Evolutionary conservation across 257 asterid genomes (phyloP), one percentile per base, ranked within the genome.

Genomic region (Haberlea rhodopensis): DNA sequence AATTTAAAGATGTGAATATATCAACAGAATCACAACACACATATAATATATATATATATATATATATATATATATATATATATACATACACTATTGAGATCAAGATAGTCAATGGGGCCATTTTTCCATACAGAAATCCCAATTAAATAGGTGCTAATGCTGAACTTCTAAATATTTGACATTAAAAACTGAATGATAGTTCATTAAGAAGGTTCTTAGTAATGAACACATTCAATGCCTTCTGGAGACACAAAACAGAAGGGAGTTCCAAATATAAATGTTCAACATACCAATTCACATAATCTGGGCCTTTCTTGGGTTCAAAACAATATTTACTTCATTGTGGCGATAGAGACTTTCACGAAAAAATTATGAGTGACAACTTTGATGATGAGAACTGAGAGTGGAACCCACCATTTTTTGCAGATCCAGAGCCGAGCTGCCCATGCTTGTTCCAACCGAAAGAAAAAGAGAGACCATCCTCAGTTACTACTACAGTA

Each of bases 391-490:
- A 53, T 19, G 56, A 49, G 19, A 53, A 62, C 27, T 27, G 53
- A 49, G 22, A 53, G 57, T 53, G 27, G 68, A 32, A 53, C 87
- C 65, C 72, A 90, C 99, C 97, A 75, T 69, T 86, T 83, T 84
- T 94, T 10, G 65, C 72, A 31, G 95, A 87, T 58, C 99, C 96
- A 32, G 86, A 73, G 56, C 97, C 99, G 19, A 94, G 88, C 76
- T 87, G 97, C 58, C 99, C 99, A 26, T 88, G 91, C 75, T 94
- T 90, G 68, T 94, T 94, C 96, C 95, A 94, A 59, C 99, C 99
- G 78, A 94, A 94, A 57, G 95, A 85, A 74, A 87, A 73, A 8
- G 96, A 87, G 22, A 67, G 71, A 15, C 87, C 92, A 48, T 87
- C 95, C 66, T 83, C 96, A 19, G 96, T 86, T 40, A 90, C 86